phyloP scores from a whole-genome alignment of 169 alveolate genomes.

The Plasmodium berghei region DNA sequence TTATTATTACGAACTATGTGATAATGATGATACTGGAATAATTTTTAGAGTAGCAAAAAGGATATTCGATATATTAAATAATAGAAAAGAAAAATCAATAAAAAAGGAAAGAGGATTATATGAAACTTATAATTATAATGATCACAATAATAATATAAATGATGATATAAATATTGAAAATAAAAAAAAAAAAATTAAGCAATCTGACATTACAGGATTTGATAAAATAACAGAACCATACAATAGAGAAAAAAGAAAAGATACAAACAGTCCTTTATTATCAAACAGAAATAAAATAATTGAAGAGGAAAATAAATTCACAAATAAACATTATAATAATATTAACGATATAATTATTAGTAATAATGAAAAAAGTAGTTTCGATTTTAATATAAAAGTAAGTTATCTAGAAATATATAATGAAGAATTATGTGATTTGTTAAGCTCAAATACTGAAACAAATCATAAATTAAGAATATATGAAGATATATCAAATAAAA shows the following conservation, averaged over 20 bases:
- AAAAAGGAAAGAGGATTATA: neutral
- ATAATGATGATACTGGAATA: constrained; percentile 67
- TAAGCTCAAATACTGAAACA: constrained; percentile 77
- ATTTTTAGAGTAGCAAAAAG: constrained; percentile 61
- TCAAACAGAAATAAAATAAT: too few relatives aligned
- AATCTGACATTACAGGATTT: neutral
- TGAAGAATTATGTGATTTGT: constrained; percentile 89
- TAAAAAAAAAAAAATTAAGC: neutral
- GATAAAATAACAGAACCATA: neutral
- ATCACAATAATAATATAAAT: neutral
- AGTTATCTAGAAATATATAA: constrained; percentile 91
- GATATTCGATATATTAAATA: constrained; percentile 34
- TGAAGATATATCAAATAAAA: constrained; percentile 81
- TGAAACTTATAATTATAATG: too few relatives aligned
- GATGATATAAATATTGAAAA: neutral
- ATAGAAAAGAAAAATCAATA: constrained; percentile 20
- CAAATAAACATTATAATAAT: too few relatives aligned
- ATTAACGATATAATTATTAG: neutral
- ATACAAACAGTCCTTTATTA: neutral
- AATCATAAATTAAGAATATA: constrained; percentile 73
- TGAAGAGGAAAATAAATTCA: too few relatives aligned
- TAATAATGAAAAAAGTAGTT: constrained; percentile 22
- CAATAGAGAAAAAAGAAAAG: neutral
- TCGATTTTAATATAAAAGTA: constrained; percentile 88
- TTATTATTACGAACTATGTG: constrained; percentile 49